Base-by-base conservation (phyloP, 768 basidiomycete species). In the Porphyrellus cyaneotinctus region DNA sequence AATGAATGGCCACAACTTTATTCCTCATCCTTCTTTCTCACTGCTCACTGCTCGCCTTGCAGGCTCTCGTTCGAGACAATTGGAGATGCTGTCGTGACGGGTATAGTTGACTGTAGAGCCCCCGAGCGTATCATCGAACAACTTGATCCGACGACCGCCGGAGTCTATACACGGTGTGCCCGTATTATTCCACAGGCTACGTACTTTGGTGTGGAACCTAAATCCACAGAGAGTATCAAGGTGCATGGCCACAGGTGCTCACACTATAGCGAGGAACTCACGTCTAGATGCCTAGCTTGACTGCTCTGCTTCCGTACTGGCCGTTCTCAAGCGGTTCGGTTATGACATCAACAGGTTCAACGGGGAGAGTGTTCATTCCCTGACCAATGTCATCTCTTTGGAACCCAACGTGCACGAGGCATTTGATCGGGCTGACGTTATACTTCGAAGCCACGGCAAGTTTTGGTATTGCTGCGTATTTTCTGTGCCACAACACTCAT, bases 51-150 rank as follows among this genome's bases (percentile, higher is more conserved):
- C n/a, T 33, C 14, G 2, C 38, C 28, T 56, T 46, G 13, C 28
- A 72, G 73, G 71, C 74, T 43, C 60, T 74, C 18, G 48, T 67
- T 38, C 69, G 74, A 28, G 73, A 75, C 51, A 63, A 59, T 6
- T 71, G 54, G 58, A 66, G 60, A 42, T 75, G 74, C n/a, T 50
- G 56, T 71, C 11, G 52, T 73, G 8, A 66, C 68, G 13, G 67
- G 64, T 43, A 20, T 30, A 20, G 56, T 64, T 43, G 72, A 74
- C 22, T 1, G 4, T 14, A 13, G 17, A 12, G 41, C 30, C 13
- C 45, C 42, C 7, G 2, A 15, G 6, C 11, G 20, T 28, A 20
- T 42, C 20, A n/a, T 26, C 1, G 51, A 17, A 37, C n/a, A 35
- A 3, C 3, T 32, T 12, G 47, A 45, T 12, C 14, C 22, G 14